A percentile compares a stretch with the other conserved stretches of the same genome.
phyloP scores from a whole-genome alignment of 768 basidiomycete species.

The Xerocomus brunneocitrinus region DNA sequence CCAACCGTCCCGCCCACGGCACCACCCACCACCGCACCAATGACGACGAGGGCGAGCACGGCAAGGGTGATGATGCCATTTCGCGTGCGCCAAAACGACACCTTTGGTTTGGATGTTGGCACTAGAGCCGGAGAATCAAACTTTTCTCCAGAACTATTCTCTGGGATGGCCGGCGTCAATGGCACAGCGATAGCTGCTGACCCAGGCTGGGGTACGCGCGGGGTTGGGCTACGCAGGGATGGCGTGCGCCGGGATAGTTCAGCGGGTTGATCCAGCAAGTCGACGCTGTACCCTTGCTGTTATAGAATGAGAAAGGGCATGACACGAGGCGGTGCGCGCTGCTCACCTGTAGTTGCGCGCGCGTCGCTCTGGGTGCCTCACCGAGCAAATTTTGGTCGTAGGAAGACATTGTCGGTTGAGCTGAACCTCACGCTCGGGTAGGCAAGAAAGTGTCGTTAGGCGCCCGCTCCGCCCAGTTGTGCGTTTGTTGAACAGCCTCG shows the following conservation, averaged over 20 bases:
- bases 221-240: conserved; percentile 15
- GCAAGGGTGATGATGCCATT: conserved; percentile 40
- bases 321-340: conserved; percentile 20
- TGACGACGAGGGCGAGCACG: conserved; percentile 36
- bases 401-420: conserved; percentile 20
- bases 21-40: conserved; percentile 54
- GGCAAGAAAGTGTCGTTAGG: conserved; percentile 1
- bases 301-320: neutral
- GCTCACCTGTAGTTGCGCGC: conserved; percentile 40
- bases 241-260: conserved; percentile 19
- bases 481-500: conserved; percentile 21
- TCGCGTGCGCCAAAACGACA: conserved; percentile 48
- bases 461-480: conserved; percentile 8
- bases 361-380: conserved; percentile 39
- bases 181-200: conserved; percentile 10
- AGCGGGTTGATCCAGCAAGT: conserved; percentile 33
- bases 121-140: neutral
- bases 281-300: conserved; percentile 54
- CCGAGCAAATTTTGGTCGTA: conserved; percentile 41
- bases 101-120: neutral
- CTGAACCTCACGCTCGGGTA: neutral
- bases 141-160: conserved; percentile 14
- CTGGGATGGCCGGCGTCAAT: conserved; percentile 6
- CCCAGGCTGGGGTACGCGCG: conserved; percentile 11
- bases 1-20: conserved; percentile 49